Evolutionary conservation across 208 protist species (phyloP), one percentile per base, ranked within the genome.

Genomic region (Acanthamoeba royreba): DNA sequence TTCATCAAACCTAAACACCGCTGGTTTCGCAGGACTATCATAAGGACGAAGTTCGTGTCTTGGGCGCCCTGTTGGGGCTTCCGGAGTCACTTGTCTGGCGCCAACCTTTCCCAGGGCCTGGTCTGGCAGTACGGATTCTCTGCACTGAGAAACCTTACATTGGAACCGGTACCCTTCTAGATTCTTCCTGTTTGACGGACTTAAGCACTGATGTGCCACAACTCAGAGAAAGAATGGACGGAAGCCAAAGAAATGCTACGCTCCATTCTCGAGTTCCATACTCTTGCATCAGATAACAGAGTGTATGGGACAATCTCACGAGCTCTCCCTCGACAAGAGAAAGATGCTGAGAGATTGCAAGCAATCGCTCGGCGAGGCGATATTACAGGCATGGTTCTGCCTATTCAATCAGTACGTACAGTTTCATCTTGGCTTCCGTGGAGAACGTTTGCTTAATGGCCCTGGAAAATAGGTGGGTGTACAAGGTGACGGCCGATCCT

Each of bases 401-500:
- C 46, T 28, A 85, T 53, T n/a, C 40, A 46, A 53, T 85, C 46
- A 7, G 72, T 85, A 53, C 42, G 19, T n/a, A n/a, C n/a, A n/a
- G n/a, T n/a, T n/a, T n/a, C n/a, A n/a, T n/a, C n/a, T n/a, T n/a
- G n/a, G n/a, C n/a, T n/a, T n/a, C n/a, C n/a, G n/a, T n/a, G n/a
- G n/a, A n/a, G n/a, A n/a, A n/a, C n/a, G n/a, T n/a, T n/a, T n/a
- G n/a, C n/a, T n/a, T n/a, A n/a, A n/a, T n/a, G n/a, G n/a, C n/a
- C 98, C 98, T 25, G 95, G 99, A 40, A 96, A 97, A 49, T 98
- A 98, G 0, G 99, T 99, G 4, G 99, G 99, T 45, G 98, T 99
- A 15, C 98, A 99, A 95, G 99, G 99, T 63, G 99, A 99, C 95
- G 98, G 98, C 22, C 96, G 99, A 79, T 99, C 98, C 22, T 99